Evolutionary conservation across 148 eudicot species (phyloP).

Genomic region (Diospyros lotus): DNA sequence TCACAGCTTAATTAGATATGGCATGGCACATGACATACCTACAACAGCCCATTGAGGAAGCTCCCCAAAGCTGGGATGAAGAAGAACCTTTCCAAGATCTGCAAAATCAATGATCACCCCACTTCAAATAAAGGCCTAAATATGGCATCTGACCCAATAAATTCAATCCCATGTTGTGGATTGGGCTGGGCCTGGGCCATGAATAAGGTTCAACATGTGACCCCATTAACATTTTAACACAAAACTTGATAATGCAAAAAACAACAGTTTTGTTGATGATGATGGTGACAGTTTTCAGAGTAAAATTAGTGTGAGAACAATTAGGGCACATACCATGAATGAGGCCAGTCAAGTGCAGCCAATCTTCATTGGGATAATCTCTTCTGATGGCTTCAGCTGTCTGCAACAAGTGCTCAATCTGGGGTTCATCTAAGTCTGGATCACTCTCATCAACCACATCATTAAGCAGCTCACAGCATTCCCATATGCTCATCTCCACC

Average conservation of each 20-base stretch:
- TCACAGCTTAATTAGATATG: neutral
- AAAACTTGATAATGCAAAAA: too few relatives aligned
- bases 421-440: conserved; percentile 93
- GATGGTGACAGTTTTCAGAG: too few relatives aligned
- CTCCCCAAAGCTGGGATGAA: conserved; percentile 72
- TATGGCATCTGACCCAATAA: too few relatives aligned
- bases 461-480: conserved; percentile 82
- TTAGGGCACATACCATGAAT: conserved; percentile 54
- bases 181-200: too few relatives aligned
- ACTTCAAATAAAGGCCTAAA: neutral
- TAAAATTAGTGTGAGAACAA: neutral
- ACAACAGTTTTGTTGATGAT: too few relatives aligned
- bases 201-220: too few relatives aligned
- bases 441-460: conserved; percentile 87
- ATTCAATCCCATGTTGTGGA: too few relatives aligned
- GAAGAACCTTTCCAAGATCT: conserved; percentile 96
- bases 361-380: conserved; percentile 82
- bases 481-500: conserved; percentile 97
- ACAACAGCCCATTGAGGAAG: conserved; percentile 99
- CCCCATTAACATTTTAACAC: too few relatives aligned
- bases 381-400: conserved; percentile 85
- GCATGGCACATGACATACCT: conserved; percentile 19
- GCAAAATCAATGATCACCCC: neutral
- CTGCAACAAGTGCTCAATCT: conserved; percentile 86
- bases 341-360: conserved; percentile 93